A percentile compares a stretch with the other conserved stretches of the same genome.
Conservation (phyloP, 2,329 filamentous ascomycete genomes). For the Xylaria multiplex region DNA sequence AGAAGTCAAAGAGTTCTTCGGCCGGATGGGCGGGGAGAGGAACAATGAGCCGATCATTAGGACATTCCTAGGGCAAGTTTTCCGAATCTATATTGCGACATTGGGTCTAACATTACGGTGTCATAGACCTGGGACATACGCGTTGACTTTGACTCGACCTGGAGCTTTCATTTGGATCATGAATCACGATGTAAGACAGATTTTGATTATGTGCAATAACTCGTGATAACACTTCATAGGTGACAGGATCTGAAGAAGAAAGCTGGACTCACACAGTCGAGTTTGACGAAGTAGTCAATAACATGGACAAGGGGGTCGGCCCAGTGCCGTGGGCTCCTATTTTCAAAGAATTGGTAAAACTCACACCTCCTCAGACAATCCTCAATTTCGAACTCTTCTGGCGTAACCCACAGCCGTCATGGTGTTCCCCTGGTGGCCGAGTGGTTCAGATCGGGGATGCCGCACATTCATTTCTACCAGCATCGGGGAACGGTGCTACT, state of each 20-base stretch:
- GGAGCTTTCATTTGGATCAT: constrained; percentile 53
- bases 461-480: constrained; percentile 55
- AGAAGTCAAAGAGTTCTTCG: constrained; percentile 52
- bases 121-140: constrained; percentile 54
- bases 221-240: constrained; percentile 39
- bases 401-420: constrained; percentile 53
- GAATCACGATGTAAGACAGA: constrained; percentile 51
- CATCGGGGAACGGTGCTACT: constrained; percentile 55
- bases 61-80: constrained; percentile 58
- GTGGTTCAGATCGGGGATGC: constrained; percentile 54
- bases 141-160: constrained; percentile 48
- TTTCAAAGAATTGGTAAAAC: constrained; percentile 51
- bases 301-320: constrained; percentile 51
- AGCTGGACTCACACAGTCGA: constrained; percentile 52
- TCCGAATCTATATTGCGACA: constrained; percentile 44
- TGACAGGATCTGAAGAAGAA: constrained; percentile 52
- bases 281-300: constrained; percentile 50
- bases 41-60: constrained; percentile 56
- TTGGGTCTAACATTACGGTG: constrained; percentile 41
- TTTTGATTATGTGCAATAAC: background rate
- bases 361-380: constrained; percentile 48
- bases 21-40: constrained; percentile 53
- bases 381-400: constrained; percentile 56
- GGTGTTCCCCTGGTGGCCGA: constrained; percentile 50
- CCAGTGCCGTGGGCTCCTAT: constrained; percentile 47